Evolutionary conservation across 495 filamentous ascomycete species (phyloP).

Genomic region (Trichoderma gamsii): DNA sequence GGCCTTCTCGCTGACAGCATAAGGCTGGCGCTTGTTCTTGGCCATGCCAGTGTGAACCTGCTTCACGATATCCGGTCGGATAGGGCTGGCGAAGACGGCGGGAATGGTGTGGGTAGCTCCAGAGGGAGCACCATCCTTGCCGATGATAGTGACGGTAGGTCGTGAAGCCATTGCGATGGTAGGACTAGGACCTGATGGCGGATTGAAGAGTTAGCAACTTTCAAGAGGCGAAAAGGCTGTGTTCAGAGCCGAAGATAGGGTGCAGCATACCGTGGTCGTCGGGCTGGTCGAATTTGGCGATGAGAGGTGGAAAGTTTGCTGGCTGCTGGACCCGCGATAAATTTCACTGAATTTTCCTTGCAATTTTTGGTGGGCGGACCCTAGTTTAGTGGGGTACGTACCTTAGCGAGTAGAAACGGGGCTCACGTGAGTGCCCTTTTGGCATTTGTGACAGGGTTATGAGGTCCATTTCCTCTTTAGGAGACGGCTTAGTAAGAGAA

Average conservation of each 20-base stretch:
- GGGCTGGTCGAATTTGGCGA: conserved; percentile 14
- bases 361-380: conserved; percentile 17
- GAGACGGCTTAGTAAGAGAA: neutral
- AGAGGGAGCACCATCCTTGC: conserved; percentile 84
- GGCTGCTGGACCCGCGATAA: conserved; percentile 10
- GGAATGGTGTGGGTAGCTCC: conserved; percentile 83
- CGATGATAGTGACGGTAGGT: conserved; percentile 91
- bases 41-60: conserved; percentile 98
- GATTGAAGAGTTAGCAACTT: neutral
- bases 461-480: neutral
- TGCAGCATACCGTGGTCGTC: conserved; percentile 15
- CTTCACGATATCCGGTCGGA: conserved; percentile 98
- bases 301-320: conserved; percentile 13
- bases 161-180: conserved; percentile 73
- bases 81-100: conserved; percentile 89
- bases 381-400: conserved; percentile 12
- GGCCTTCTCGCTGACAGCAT: conserved; percentile 99
- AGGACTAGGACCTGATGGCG: conserved; percentile 15
- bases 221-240: neutral
- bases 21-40: conserved; percentile 99
- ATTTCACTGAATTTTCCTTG: conserved; percentile 17
- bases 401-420: neutral
- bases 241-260: neutral
- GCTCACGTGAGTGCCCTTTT: neutral
- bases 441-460: neutral